Evolutionary conservation across 345 rosid species (phyloP).

Genomic region (Aethionema arabicum): DNA sequence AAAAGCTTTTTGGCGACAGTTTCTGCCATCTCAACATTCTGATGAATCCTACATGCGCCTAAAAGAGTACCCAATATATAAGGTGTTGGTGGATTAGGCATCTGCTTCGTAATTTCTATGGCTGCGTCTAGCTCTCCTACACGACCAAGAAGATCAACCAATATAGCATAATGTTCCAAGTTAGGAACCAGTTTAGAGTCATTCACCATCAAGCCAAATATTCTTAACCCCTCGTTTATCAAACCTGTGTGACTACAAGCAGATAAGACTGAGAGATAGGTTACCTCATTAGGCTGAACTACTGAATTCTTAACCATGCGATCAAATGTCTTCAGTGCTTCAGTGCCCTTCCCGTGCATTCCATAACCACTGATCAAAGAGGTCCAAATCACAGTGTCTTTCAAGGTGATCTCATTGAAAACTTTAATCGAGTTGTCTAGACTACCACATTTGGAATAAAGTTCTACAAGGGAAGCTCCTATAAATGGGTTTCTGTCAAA

Average conservation of each 20-base stretch:
- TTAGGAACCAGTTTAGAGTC: constrained; percentile 36
- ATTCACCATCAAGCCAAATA: constrained; percentile 48
- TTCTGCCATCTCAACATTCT: constrained; percentile 52
- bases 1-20: constrained; percentile 45
- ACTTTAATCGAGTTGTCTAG: constrained; percentile 40
- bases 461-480: constrained; percentile 53
- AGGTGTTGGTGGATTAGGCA: constrained; percentile 48
- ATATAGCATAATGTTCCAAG: constrained; percentile 53
- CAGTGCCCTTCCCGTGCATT: constrained; percentile 48
- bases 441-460: constrained; percentile 60
- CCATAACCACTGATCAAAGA: constrained; percentile 61
- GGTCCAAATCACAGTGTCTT: constrained; percentile 57
- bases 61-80: constrained; percentile 57
- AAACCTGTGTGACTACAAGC: constrained; percentile 66
- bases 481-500: constrained; percentile 41
- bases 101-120: constrained; percentile 36
- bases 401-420: constrained; percentile 40
- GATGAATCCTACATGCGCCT: constrained; percentile 61
- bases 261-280: constrained; percentile 52
- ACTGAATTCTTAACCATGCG: constrained; percentile 39
- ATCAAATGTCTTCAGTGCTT: constrained; percentile 44
- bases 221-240: constrained; percentile 44
- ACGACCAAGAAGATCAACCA: constrained; percentile 69
- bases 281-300: constrained; percentile 50
- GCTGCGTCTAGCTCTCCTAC: constrained; percentile 49